Evolutionary conservation across 2,329 filamentous ascomycete species (phyloP), one percentile per base, ranked within the genome.

Genomic region (Diaporthe sp.): DNA sequence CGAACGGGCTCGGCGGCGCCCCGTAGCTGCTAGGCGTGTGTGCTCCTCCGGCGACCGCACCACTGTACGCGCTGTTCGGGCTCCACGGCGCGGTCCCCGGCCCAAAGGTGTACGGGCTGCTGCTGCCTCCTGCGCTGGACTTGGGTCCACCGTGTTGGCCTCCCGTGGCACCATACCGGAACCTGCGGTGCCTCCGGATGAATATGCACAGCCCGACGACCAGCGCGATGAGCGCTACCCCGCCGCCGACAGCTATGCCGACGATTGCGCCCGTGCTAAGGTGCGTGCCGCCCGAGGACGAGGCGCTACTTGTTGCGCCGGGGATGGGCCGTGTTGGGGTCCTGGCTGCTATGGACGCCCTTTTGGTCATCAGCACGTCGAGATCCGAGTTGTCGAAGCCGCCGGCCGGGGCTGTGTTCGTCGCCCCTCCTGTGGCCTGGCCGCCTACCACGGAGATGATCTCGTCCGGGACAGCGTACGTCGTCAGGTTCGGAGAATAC

Each of bases 351-450:
- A 87, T 83, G 3, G 83, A 82, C 19, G 89, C 88, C 22, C 85
- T 85, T 34, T 90, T 85, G 1, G 86, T 85, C 81, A 92, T 89
- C 75, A 91, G 88, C 2, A 89, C 86, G 1, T 81, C 80, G 2
- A 93, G 83, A 79, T 92, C 90, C 15, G 81, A 79, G 73, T 87
- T 84, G 68, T 84, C 84, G 82, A 90, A 93, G 8, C 87, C 89
- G 37, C 80, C 76, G 7, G 83, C 80, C 4, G 91, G 91, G 1
- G 84, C 83, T 0, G 82, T 89, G 37, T 85, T 84, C 22, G 90
- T 91, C 15, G 91, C 91, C 44, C 87, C 86, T 74, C 91, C 91
- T 19, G 84, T 82, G 17, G 85, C 82, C 28, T 83, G 83, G 65
- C 90, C 90, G 68, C 90, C 89, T 71, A 92, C 85, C 5, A 85